Evolutionary conservation across 352 stramenopile genomes (phyloP).

Genomic region (Phytophthora podocarpi): DNA sequence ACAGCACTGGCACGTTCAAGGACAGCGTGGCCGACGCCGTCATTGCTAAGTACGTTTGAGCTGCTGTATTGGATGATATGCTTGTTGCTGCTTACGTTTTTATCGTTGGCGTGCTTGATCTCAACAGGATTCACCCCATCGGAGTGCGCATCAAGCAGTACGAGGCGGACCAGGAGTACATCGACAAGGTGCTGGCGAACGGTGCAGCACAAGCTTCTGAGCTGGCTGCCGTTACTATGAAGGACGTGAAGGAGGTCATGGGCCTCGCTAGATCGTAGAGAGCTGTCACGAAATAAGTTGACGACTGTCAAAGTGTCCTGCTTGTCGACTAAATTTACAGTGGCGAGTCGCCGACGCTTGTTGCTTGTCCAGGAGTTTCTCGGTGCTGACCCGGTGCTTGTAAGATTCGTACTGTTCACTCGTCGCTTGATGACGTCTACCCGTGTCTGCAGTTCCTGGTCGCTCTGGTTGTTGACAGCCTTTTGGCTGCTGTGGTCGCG

Average conservation of each 20-base stretch:
- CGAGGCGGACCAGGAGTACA: slow-evolving; percentile 89
- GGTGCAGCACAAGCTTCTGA: slow-evolving; percentile 75
- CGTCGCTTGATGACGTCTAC: slow-evolving; percentile 17
- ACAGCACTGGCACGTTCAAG: slow-evolving; percentile 94
- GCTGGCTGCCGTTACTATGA: slow-evolving; percentile 72
- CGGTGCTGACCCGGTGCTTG: neutral
- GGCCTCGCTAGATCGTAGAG: slow-evolving; percentile 47
- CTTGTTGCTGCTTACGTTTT: slow-evolving; percentile 14
- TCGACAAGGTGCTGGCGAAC: slow-evolving; percentile 89
- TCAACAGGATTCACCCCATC: slow-evolving; percentile 93
- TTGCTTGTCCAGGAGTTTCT: slow-evolving; percentile 21
- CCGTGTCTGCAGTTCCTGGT: neutral
- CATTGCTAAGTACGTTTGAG: slow-evolving; percentile 85
- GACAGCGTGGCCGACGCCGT: slow-evolving; percentile 94
- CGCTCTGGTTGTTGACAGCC: neutral
- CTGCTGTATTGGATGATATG: neutral
- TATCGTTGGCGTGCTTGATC: neutral
- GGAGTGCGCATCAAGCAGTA: slow-evolving; percentile 94
- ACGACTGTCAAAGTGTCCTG: too few relatives aligned
- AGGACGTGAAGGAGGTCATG: slow-evolving; percentile 79
- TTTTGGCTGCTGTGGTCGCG: slow-evolving; percentile 16
- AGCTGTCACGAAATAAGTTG: too few relatives aligned
- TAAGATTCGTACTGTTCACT: slow-evolving; percentile 18
- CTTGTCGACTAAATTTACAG: slow-evolving; percentile 37
- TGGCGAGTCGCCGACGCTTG: slow-evolving; percentile 1